phyloP scores from a whole-genome alignment of 2,329 filamentous ascomycete genomes.

The Conoideocrella luteorostrata region DNA sequence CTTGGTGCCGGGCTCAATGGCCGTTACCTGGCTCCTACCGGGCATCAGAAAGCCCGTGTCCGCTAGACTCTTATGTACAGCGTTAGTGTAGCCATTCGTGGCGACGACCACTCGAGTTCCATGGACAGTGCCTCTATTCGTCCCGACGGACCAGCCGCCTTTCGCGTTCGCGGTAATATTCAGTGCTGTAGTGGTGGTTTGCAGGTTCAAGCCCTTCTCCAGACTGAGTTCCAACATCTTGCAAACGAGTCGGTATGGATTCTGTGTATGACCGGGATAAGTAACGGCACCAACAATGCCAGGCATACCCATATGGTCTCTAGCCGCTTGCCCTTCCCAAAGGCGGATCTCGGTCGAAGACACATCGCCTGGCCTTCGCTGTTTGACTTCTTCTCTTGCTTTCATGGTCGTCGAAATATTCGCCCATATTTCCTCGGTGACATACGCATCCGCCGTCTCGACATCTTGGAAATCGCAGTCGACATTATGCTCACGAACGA shows the following conservation, averaged over 20 bases:
- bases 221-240: conserved; percentile 41
- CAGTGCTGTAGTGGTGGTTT: conserved; percentile 43
- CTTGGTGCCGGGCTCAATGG: conserved; percentile 20
- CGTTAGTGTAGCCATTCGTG: conserved; percentile 47
- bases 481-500: conserved; percentile 13
- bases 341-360: neutral
- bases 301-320: conserved; percentile 11
- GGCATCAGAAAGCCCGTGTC: conserved; percentile 39
- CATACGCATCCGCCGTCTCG: conserved; percentile 9
- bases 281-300: conserved; percentile 17
- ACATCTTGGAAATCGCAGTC: conserved; percentile 13
- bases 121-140: conserved; percentile 33
- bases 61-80: conserved; percentile 35
- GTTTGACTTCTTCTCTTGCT: neutral
- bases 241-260: conserved; percentile 17
- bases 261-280: conserved; percentile 16
- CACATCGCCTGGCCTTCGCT: neutral
- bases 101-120: conserved; percentile 41
- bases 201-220: conserved; percentile 39
- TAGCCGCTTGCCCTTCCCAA: conserved; percentile 12
- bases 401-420: neutral
- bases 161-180: conserved; percentile 13
- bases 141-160: conserved; percentile 33
- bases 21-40: conserved; percentile 43
- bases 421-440: neutral